These are phyloP conservation scores for Scenedesmus sp. DNA, from an alignment of 163 green algal species.

Conservation along the genomic window DNA sequence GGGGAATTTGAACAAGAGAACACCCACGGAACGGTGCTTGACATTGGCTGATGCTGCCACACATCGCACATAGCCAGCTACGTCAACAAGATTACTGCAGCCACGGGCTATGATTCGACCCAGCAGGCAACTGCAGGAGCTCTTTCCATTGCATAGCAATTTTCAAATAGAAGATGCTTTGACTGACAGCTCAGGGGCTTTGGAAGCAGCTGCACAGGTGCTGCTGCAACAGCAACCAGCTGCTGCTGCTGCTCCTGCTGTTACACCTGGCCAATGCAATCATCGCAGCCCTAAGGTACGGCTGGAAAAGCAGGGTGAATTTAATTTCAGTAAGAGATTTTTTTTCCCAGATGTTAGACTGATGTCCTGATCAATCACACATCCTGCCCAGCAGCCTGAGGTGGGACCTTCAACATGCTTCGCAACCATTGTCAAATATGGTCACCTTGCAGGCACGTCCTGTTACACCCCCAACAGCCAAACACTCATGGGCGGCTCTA, in stretches of 20 bases:
- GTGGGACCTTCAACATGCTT: too few species aligned
- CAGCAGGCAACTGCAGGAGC: not conserved
- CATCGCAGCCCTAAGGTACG: not conserved
- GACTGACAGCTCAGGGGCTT: too few species aligned
- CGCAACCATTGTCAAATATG: too few species aligned
- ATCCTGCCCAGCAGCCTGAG: not conserved
- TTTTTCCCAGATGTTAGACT: too few species aligned
- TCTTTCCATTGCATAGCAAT: conserved; percentile 23
- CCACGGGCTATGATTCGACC: not conserved
- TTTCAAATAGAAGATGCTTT: not conserved
- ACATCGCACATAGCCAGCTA: not conserved
- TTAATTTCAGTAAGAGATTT: too few species aligned
- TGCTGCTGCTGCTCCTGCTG: not conserved
- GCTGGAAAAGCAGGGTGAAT: not conserved
- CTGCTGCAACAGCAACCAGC: conserved; percentile 5
- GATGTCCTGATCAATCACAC: not conserved
- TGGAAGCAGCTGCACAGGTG: not conserved
- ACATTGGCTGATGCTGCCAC: not conserved
- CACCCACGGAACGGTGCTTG: too few species aligned
- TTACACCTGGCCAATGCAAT: not conserved
- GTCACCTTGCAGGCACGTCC: not conserved
- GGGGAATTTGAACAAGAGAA: too few species aligned
- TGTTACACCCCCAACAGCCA: not conserved
- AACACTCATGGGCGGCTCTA: not conserved
- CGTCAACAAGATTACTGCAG: conserved; percentile 1